Conservation (phyloP, 192 early-diverging fungal genomes). For the Gryganskiella cystojenkinii region DNA sequence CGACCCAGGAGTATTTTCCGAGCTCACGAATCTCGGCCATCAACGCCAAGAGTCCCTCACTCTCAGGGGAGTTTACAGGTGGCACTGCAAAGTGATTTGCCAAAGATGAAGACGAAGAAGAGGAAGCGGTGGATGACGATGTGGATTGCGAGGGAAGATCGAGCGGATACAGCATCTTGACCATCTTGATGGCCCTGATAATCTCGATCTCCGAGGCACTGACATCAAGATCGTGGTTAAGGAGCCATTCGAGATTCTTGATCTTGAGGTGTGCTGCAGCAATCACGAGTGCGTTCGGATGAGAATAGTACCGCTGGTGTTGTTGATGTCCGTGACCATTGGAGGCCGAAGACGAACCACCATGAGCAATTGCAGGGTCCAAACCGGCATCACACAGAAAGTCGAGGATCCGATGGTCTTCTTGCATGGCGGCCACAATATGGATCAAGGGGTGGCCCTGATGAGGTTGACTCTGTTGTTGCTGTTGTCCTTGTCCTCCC, state of each 20-base stretch:
- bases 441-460: slow-evolving; percentile 34
- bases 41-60: not conserved
- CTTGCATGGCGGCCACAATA: slow-evolving; percentile 50
- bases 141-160: not conserved
- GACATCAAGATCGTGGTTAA: slow-evolving; percentile 45
- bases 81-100: not conserved
- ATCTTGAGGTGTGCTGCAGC: slow-evolving; percentile 41
- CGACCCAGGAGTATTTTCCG: slow-evolving; percentile 41
- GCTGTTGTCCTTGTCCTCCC: not conserved
- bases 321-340: too few relatives aligned
- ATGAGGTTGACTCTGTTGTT: not conserved
- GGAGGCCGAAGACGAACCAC: too few relatives aligned
- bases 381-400: slow-evolving; percentile 46
- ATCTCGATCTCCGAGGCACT: slow-evolving; percentile 19
- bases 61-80: too few relatives aligned
- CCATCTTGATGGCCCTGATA: slow-evolving; percentile 22
- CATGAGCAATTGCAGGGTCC: slow-evolving; percentile 39
- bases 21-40: slow-evolving; percentile 31
- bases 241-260: slow-evolving; percentile 45
- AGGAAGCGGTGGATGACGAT: not conserved
- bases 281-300: slow-evolving; percentile 29
- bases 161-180: slow-evolving; percentile 10
- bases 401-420: slow-evolving; percentile 45
- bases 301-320: too few relatives aligned
- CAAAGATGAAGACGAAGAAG: not conserved